Evolutionary conservation across 1,284 basidiomycete species (phyloP), one percentile per base, ranked within the genome.

Genomic region (Ustilago hordei): DNA sequence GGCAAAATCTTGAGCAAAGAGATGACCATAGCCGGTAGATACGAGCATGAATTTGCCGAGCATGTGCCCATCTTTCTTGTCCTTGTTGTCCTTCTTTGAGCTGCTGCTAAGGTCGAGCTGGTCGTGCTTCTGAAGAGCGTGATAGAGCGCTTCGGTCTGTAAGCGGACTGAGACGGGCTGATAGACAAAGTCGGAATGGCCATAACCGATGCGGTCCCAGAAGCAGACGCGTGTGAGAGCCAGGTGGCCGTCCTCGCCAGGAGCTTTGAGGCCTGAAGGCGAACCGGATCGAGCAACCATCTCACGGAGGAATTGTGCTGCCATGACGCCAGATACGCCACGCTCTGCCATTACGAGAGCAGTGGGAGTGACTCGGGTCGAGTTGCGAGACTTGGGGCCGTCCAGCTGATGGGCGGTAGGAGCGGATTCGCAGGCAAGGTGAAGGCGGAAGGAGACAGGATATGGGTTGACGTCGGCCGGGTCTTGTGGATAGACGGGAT

Each of bases 271-370:
- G 7, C 28, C 45, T 4, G 61, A 45, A 19, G 43, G 43, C 11
- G 43, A 55, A 13, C 32, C 36, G 4, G 75, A 62, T 32, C 67
- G 47, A 11, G 60, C 56, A 3, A 81, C 80, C 78, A 81, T 80
- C 54, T 78, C 70, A 41, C 80, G 70, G 13, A 81, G 66, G 58
- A 79, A 81, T 11, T 69, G 63, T 11, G 75, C 76, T 11, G 69
- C 75, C 15, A 72, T 52, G 19, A 70, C 66, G 12, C 80, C 80
- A 4, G 78, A 64, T 7, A 80, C 78, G 38, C 73, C 78, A 2
- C 75, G 60, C 31, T 80, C 78, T 12, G 80, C 57, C 69, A 81
- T 78, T 63, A 81, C 76, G 45, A 81, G 69, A 9, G 80, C 80
- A 8, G 80, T 81, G 31, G 76, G 78, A 2, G 56, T 53, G 11